Percentiles rank a stretch among this genome's conserved stretches.
phyloP scores from a whole-genome alignment of 1,284 basidiomycete genomes.

The Melampsora americana region DNA sequence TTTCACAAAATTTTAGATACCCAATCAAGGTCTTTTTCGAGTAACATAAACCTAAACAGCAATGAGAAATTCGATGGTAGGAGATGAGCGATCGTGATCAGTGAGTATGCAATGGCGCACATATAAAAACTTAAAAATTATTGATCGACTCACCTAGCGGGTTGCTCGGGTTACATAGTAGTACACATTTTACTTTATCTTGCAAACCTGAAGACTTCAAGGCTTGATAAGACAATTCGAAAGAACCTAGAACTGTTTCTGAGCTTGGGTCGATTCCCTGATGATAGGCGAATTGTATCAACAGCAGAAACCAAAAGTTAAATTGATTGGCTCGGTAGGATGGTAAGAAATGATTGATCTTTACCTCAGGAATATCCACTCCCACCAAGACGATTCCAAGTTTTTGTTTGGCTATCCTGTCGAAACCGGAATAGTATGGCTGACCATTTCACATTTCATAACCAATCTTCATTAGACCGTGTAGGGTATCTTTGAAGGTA shows the following conservation, averaged over 20 bases:
- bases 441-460: neutral
- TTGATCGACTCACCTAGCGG: slow-evolving; percentile 18
- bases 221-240: no score
- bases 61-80: neutral
- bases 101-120: neutral
- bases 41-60: slow-evolving; percentile 8
- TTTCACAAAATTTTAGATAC: slow-evolving; percentile 27
- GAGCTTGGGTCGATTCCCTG: slow-evolving; percentile 11
- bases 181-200: slow-evolving; percentile 11
- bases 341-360: neutral
- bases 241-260: neutral
- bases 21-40: slow-evolving; percentile 12
- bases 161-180: slow-evolving; percentile 37
- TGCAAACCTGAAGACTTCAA: neutral
- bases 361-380: slow-evolving; percentile 22
- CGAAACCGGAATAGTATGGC: slow-evolving; percentile 36
- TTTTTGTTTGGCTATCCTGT: slow-evolving; percentile 19
- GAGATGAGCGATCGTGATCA: neutral
- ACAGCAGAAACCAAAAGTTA: neutral
- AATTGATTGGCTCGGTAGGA: neutral
- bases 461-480: neutral
- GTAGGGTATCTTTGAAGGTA: neutral
- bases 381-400: slow-evolving; percentile 6
- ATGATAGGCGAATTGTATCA: neutral
- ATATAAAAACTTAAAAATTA: neutral